A percentile compares a stretch with the other conserved stretches of the same genome.
Evolutionary conservation across 306 rosid species (phyloP).

Genomic region (Prunus campanulata): DNA sequence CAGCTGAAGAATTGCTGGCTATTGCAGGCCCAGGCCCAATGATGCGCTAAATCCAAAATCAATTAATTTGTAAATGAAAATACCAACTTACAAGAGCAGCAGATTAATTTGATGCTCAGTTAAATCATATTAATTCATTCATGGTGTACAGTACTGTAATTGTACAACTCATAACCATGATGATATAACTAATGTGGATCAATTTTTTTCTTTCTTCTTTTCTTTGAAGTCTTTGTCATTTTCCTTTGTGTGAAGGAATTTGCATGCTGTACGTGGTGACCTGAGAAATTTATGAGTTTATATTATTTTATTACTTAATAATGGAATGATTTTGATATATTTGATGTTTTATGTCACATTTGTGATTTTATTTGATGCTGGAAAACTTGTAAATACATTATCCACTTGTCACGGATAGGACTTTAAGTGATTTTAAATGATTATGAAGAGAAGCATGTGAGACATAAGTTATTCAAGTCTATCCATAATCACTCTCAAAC

Average conservation of each 20-base stretch:
- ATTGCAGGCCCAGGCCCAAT: slow-evolving; percentile 12
- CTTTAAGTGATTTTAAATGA: too few species aligned
- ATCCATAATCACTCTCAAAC: too few species aligned
- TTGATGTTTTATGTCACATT: too few species aligned
- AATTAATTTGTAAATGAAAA: background rate
- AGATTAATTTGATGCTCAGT: background rate
- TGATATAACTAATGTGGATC: background rate
- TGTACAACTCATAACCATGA: background rate
- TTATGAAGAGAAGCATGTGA: accelerated
- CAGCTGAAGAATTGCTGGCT: slow-evolving; percentile 77
- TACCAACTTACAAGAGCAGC: background rate
- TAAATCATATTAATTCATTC: background rate
- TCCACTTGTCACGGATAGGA: accelerated
- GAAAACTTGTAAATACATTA: too few species aligned
- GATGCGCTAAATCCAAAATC: background rate
- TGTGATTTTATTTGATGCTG: too few species aligned
- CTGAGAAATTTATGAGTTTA: too few species aligned
- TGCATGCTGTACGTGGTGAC: too few species aligned
- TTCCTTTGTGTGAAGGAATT: too few species aligned
- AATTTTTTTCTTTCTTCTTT: background rate
- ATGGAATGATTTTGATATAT: too few species aligned
- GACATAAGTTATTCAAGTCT: accelerated
- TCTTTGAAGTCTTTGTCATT: background rate
- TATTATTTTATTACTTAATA: too few species aligned
- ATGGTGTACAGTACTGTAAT: background rate